Evolutionary conservation across 192 early-diverging fungal species (phyloP), one percentile per base, ranked within the genome.

Genomic region (Pilaira anomala): DNA sequence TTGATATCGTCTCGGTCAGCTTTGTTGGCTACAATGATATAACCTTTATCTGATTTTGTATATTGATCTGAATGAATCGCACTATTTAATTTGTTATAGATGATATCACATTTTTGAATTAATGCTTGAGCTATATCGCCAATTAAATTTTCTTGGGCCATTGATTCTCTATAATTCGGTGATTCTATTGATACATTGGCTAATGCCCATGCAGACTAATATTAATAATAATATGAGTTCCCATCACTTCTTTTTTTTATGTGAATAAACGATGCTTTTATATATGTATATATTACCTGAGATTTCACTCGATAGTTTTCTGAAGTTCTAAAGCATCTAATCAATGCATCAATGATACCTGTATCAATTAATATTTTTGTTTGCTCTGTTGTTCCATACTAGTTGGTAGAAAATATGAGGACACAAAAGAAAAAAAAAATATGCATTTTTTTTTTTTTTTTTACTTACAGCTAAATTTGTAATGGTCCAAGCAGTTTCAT

Each of bases 401-500:
- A 63, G n/a, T n/a, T n/a, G 4, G 11, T 7, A 29, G 3, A 22
- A 24, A 40, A 56, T 55, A 46, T 40, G 40, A 36, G 19, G 7
- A 42, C 2, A 16, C 7, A 14, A 36, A n/a, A 7, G 8, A n/a
- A 49, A 48, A n/a, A n/a, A n/a, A n/a, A n/a, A n/a, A n/a, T n/a
- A n/a, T n/a, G n/a, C n/a, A n/a, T n/a, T n/a, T n/a, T n/a, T n/a
- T n/a, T n/a, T 46, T 30, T 4, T 33, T 8, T 18, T 16, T 29
- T 40, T 3, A 22, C 67, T 40, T 63, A 62, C 67, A 30, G 67
- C 67, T 24, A 69, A 44, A 30, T 69, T 69, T 19, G 67, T 69
- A 9, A 69, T 63, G 7, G 53, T 61, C 67, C 67, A 69, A 26
- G 67, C 60, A 3, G 67, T 53, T 41, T 69, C 67, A 36, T 69